phyloP scores from a whole-genome alignment of 192 early-diverging fungal genomes.

The Rhizophlyctis rosea region DNA sequence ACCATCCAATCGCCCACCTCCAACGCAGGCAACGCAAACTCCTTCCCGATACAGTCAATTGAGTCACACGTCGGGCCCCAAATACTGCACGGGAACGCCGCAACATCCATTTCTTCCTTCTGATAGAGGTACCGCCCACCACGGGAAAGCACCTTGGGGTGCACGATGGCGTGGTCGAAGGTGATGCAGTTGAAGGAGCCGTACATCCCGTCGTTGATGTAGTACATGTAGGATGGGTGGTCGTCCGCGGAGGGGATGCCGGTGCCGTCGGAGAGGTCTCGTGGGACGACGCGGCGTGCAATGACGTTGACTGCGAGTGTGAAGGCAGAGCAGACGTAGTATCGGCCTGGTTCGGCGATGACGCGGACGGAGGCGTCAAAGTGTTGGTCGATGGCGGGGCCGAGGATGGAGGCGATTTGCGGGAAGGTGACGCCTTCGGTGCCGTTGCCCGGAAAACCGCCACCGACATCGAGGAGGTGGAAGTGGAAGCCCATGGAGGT shows the following conservation, averaged over 20 bases:
- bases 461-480: constrained; percentile 66
- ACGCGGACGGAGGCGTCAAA: constrained; percentile 85
- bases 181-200: constrained; percentile 98
- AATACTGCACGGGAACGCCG: constrained; percentile 63
- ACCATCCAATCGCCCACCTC: constrained; percentile 94
- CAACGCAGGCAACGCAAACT: constrained; percentile 71
- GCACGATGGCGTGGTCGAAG: constrained; percentile 87
- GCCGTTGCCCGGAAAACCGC: constrained; percentile 89
- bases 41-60: constrained; percentile 84
- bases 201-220: constrained; percentile 99
- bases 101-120: constrained; percentile 15
- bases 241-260: constrained; percentile 31
- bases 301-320: constrained; percentile 91
- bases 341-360: constrained; percentile 98
- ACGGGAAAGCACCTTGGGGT: constrained; percentile 64
- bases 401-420: constrained; percentile 74
- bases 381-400: constrained; percentile 70
- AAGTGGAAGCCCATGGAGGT: constrained; percentile 69
- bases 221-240: constrained; percentile 70
- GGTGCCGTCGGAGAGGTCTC: constrained; percentile 28
- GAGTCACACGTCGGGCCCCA: constrained; percentile 99
- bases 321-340: constrained; percentile 91
- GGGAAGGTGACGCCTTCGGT: constrained; percentile 78
- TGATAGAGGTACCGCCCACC: constrained; percentile 40
- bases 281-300: constrained; percentile 76